phyloP scores from a whole-genome alignment of 139 green algal species.

The Chlamydomonas incerta region DNA sequence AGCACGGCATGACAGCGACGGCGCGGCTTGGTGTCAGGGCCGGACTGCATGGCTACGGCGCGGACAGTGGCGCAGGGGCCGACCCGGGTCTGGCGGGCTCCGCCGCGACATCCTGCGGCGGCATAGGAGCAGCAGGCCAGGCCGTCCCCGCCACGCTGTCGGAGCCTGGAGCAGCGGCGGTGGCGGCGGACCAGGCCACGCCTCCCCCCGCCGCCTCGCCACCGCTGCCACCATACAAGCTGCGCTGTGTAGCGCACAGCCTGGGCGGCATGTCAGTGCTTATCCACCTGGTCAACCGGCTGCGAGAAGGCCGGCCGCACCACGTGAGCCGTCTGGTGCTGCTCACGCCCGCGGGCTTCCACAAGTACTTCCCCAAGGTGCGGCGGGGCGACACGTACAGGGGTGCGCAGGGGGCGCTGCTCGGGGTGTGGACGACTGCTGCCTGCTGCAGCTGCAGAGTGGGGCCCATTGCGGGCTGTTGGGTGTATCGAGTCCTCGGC shows the following conservation, averaged over 20 bases:
- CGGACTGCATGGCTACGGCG: no score
- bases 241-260: slow-evolving; percentile 77
- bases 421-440: no score
- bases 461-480: no score
- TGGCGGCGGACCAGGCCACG: neutral
- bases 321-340: slow-evolving; percentile 79
- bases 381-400: no score
- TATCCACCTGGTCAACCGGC: slow-evolving; percentile 68
- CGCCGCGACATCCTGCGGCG: neutral
- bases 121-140: neutral
- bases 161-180: neutral
- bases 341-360: slow-evolving; percentile 86
- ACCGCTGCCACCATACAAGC: slow-evolving; percentile 69
- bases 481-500: no score
- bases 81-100: neutral
- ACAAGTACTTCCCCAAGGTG: slow-evolving; percentile 55
- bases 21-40: no score
- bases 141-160: neutral
- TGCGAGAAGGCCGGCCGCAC: slow-evolving; percentile 56
- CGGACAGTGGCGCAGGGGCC: no score
- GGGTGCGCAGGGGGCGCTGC: no score
- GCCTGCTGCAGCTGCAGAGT: no score
- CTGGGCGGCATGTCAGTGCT: slow-evolving; percentile 79
- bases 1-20: neutral
- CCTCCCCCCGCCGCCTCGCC: neutral